Evolutionary conservation across 2,329 filamentous ascomycete genomes (phyloP), one percentile per base, ranked within the genome.

Genomic region (Cercospora sp.): DNA sequence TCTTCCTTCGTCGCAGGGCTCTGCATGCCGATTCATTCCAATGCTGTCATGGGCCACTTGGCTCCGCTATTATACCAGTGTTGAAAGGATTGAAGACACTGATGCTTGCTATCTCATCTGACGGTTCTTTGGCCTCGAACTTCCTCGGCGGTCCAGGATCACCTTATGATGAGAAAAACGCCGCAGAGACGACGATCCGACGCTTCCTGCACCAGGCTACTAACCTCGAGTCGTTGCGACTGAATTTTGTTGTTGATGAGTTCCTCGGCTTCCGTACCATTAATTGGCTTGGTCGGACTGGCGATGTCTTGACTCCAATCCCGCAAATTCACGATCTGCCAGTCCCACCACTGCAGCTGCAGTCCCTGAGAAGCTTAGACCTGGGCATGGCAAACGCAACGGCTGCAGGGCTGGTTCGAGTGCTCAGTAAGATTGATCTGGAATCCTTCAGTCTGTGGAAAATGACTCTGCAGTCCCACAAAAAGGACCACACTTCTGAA

Each of bases 381-480:
- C 48, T 64, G 10, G 62, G 62, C 9, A 59, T 30, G 51, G 23
- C 53, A 5, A 59, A 33, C 8, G 16, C 18, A 12, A n/a, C 31
- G 9, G 18, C 33, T 23, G 28, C 9, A 2, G 64, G 61, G 10
- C 67, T 75, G 2, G 36, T 72, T 12, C 63, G 65, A 33, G 63
- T 69, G 23, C 63, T 75, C 16, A 60, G 60, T n/a, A 75, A 72
- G 23, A 73, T 72, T 42, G 30, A 70, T 20, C 55, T 75, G 33
- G 62, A 61, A 20, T 72, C 71, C 5, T 60, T 74, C 55, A 74
- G 71, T 20, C 26, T 75, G 9, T 75, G 73, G 71, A 71, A 72
- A 20, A 61, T 74, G 28, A 51, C 23, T 30, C 23, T 62, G 48
- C 18, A 59, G 28, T 9, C 18, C 30, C 5, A 1, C 7, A 33